Evolutionary conservation across 495 filamentous ascomycete genomes (phyloP), one percentile per base, ranked within the genome.

Genomic region (Lophium mytilinum): DNA sequence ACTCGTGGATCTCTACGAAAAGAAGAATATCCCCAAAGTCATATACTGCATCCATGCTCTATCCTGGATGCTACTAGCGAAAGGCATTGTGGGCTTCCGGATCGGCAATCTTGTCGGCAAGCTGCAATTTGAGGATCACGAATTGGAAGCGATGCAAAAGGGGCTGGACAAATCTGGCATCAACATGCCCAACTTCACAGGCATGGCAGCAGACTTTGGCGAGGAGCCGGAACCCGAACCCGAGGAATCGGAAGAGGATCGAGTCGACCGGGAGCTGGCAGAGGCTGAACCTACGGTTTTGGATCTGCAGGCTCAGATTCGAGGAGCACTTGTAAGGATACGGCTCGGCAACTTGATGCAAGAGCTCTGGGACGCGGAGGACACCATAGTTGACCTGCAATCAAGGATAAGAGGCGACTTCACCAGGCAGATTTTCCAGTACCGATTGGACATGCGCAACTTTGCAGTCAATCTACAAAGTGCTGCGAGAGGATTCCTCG

Each of bases 91-190:
- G 24, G 86, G 89, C 62, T 96, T 97, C 72, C 83, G 91, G 9
- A 97, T 99, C 70, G 94, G 91, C n/a, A 99, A 99, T 65, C 78
- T 99, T 43, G 90, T 99, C 57, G 94, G 94, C 30, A 90, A 97
- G 68, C 78, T 99, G 14, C 88, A 97, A 68, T 99, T 99, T 63
- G 95, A 95, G 62, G 89, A 96, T 69, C 90, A 95, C 72, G 94
- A 99, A 69, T 81, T 99, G 35, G 94, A 99, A 71, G 88, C 88
- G 60, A 95, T 85, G 71, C 94, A 97, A 66, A 96, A 95, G 69
- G 94, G 91, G 15, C 82, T 99, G 21, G 94, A 99, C 71, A 94
- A 89, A 69, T 81, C 94, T 19, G 94, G 94, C 17, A 81, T 92
- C 43, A 95, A 82, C 63, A 95, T 99, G 89, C 94, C 94, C 42